Evolutionary conservation across 805 yeast genomes (phyloP), one percentile per base, ranked within the genome.

Genomic region (Candida orba): DNA sequence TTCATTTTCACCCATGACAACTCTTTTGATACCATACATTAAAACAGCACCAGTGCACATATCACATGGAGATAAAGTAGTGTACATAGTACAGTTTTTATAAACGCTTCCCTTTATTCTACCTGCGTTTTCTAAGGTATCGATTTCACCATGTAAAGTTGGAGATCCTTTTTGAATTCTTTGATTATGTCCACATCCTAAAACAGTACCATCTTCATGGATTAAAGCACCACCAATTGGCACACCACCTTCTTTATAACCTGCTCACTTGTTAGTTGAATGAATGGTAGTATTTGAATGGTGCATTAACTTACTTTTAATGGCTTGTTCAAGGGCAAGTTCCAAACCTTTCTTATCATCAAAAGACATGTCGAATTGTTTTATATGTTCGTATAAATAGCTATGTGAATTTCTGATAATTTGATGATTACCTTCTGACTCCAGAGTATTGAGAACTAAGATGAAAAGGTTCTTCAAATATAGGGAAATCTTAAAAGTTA

Each of bases 41-140:
- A 91, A 57, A 50, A 91, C 84, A 6, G 97, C 95, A 18, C 98
- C 98, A 5, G 93, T 78, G 62, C 98, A 91, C 97, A 91, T 91
- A 52, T 81, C 75, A 62, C 98, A 91, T 4, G 98, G 97, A 8
- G 95, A 85, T 52, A 91, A 68, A 0, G 96, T 85, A 27, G 97
- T 89, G 66, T 89, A 91, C 57, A 56, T 54, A n/a, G 98, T 93
- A 53, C 96, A 84, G 49, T 81, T 74, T 57, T 83, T 84, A 68
- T 91, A 91, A 15, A 75, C 77, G 20, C 72, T 71, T 5, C 90
- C 97, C 20, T 81, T 80, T 45, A 93, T 69, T 57, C 98, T 76
- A 8, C 98, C 98, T 18, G 96, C 95, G 50, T 85, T 81, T 58
- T 89, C 96, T 46, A 93, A 70, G 8, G 95, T 80, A 10, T 90